Conservation (phyloP, 2,329 filamentous ascomycete species). For the Berkeleyomyces rouxiae region DNA sequence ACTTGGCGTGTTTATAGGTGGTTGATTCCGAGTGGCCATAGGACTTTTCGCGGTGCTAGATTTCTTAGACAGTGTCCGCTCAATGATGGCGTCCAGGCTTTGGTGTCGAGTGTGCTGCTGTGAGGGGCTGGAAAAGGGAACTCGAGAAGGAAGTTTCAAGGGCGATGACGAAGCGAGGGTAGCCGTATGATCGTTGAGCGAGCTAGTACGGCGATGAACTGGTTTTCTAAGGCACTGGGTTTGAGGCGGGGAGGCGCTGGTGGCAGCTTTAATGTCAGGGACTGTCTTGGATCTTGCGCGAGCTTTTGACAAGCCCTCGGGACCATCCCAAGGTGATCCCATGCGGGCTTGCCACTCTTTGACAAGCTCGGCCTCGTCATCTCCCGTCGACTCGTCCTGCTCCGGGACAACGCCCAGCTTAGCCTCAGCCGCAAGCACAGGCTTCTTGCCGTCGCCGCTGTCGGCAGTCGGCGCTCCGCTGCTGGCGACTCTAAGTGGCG, state of each 20-base stretch:
- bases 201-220: neutral
- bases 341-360: slow-evolving; percentile 4
- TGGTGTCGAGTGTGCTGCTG: slow-evolving; percentile 6
- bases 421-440: neutral
- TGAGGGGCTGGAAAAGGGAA: neutral
- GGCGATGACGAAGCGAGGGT: neutral
- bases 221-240: neutral
- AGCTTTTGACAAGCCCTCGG: neutral
- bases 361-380: slow-evolving; percentile 3
- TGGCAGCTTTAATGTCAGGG: neutral
- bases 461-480: neutral
- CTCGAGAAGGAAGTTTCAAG: neutral
- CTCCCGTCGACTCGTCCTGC: slow-evolving; percentile 8
- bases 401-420: slow-evolving; percentile 12
- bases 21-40: neutral
- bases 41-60: neutral
- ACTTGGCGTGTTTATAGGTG: neutral
- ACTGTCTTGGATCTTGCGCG: neutral
- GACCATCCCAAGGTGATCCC: neutral
- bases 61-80: neutral
- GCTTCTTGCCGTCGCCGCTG: neutral
- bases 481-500: neutral
- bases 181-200: neutral
- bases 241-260: neutral
- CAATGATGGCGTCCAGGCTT: slow-evolving; percentile 8